These are phyloP conservation scores for Coleophoma crateriformis DNA, from an alignment of 2,329 filamentous ascomycete genomes.

Conservation along the genomic window DNA sequence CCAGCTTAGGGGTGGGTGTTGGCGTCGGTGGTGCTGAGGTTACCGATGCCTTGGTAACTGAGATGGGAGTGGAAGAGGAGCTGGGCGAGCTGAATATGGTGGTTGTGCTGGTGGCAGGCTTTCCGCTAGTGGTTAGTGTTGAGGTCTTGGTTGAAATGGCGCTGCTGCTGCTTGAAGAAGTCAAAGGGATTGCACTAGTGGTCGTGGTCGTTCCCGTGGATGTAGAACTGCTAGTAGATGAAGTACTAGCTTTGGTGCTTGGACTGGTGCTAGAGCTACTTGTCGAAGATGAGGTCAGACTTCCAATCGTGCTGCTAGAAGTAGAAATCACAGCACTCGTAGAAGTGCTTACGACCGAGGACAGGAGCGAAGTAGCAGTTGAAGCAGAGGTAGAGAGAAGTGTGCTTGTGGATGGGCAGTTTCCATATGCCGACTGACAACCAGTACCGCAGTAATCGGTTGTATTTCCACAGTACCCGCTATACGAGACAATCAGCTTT, in stretches of 20 bases:
- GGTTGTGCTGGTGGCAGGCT: not conserved
- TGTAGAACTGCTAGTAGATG: not conserved
- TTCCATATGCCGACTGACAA: constrained; percentile 7
- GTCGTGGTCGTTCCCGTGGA: too few species aligned
- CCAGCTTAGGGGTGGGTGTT: not conserved
- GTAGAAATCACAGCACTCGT: constrained; percentile 16
- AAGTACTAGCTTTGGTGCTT: not conserved
- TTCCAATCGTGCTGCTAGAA: not conserved
- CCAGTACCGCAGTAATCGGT: constrained; percentile 10
- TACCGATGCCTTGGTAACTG: not conserved
- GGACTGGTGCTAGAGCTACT: not conserved
- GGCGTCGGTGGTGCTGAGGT: constrained; percentile 1
- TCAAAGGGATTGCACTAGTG: too few species aligned
- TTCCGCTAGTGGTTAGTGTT: not conserved
- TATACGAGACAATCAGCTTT: too few species aligned
- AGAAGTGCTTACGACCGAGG: not conserved
- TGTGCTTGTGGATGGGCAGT: not conserved
- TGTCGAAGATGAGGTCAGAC: constrained; percentile 1
- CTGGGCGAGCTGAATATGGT: not conserved
- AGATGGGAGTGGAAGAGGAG: not conserved
- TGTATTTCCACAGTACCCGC: constrained; percentile 9
- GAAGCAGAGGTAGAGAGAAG: not conserved
- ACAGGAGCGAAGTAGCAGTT: not conserved
- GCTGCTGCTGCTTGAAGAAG: too few species aligned
- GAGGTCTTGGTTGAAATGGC: not conserved